These are phyloP conservation scores for Neurospora sp. DNA, from an alignment of 2,329 filamentous ascomycete genomes.

Conservation along the genomic window DNA sequence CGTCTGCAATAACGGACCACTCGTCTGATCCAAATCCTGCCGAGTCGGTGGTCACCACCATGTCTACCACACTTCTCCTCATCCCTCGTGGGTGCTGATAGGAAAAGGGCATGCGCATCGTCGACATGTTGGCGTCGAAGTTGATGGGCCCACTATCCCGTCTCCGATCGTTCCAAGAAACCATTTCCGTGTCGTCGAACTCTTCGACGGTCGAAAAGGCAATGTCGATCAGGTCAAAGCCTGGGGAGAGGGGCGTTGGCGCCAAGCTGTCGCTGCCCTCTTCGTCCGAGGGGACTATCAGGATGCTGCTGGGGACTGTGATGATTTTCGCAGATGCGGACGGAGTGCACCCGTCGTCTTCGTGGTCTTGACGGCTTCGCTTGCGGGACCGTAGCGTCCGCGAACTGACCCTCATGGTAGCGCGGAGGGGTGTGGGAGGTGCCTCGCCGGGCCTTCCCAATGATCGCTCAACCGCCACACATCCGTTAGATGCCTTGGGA, in stretches of 20 bases:
- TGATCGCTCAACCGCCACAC: constrained; percentile 8
- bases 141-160: neutral
- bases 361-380: neutral
- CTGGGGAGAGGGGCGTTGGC: neutral
- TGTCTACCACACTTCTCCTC: neutral
- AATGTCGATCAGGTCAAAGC: neutral
- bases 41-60: neutral
- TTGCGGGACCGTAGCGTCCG: neutral
- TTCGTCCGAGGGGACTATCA: neutral
- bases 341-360: neutral
- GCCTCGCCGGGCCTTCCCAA: neutral
- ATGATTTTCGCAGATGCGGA: neutral
- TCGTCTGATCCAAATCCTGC: neutral
- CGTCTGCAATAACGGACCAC: constrained; percentile 12
- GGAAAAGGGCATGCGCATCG: constrained; percentile 13
- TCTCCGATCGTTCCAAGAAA: neutral
- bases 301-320: neutral
- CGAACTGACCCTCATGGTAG: neutral
- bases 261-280: neutral
- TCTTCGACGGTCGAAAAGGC: neutral
- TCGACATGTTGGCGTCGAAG: constrained; percentile 4
- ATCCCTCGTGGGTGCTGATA: neutral
- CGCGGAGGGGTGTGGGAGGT: neutral
- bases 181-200: neutral
- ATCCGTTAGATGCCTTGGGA: constrained; percentile 7